Evolutionary conservation across 768 basidiomycete genomes (phyloP), one percentile per base, ranked within the genome.

Genomic region (Coprinopsis sp.): DNA sequence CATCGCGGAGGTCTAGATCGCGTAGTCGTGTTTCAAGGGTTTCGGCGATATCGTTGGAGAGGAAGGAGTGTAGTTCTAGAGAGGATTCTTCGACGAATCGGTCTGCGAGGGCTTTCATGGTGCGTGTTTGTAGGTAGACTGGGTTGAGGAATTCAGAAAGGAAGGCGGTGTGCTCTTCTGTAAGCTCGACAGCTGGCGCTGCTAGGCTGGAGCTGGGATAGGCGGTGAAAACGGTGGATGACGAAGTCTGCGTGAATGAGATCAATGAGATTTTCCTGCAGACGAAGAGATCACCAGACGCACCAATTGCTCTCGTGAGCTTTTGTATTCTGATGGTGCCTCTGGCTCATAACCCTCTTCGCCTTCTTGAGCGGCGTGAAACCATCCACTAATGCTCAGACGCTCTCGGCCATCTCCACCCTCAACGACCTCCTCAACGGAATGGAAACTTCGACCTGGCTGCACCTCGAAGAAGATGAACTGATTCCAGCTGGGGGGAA

Each of bases 361-460:
- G 10, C 89, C 91, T 52, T 87, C 82, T 58, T 95, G 82, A 0
- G 91, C 85, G 19, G 84, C 82, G 61, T 98, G 95, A 69, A 97
- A 98, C 95, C 95, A 98, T 6, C 95, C 95, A 55, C 88, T 92
- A 56, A 97, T 88, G 53, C 88, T 91, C 56, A 97, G 65, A 28
- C 95, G 72, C 55, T 85, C 76, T 34, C 81, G 67, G 0, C 84
- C 85, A 34, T 87, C 86, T 37, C 81, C 80, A 0, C 82, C 86
- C 0, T 90, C 84, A n/a, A 95, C 81, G 25, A 97, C 95, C 62
- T 98, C 95, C 59, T 97, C 89, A 4, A 98, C 95, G 0, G 92
- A 89, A 64, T 98, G 95, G 68, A 97, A 97, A 58, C 93, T 96
- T 62, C 76, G 72, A 0, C 95, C 94, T 0, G 95, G 95, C 64